Conservation (phyloP, 768 basidiomycete species). For the Scleroderma bovista region DNA sequence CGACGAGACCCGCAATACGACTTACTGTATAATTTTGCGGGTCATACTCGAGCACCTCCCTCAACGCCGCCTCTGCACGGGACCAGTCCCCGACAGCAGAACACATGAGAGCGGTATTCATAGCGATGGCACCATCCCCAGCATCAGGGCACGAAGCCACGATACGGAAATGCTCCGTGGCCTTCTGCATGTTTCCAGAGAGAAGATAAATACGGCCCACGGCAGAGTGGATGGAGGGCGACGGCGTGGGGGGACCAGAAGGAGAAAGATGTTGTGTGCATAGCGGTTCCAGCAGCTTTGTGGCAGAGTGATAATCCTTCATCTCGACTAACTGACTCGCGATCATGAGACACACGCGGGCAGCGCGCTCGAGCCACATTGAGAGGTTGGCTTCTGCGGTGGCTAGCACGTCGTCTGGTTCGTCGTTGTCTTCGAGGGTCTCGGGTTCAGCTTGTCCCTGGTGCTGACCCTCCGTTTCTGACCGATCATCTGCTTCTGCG, state of each 20-base stretch:
- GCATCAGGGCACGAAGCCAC: slow-evolving; percentile 38
- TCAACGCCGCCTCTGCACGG: slow-evolving; percentile 41
- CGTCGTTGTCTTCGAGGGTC: background rate
- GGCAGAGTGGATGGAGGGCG: slow-evolving; percentile 59
- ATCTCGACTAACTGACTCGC: slow-evolving; percentile 82
- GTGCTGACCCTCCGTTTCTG: slow-evolving; percentile 1
- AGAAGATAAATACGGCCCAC: slow-evolving; percentile 74
- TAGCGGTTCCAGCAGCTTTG: slow-evolving; percentile 62
- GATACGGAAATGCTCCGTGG: slow-evolving; percentile 48
- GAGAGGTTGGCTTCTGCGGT: slow-evolving; percentile 33
- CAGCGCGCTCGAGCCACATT: slow-evolving; percentile 84
- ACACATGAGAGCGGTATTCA: slow-evolving; percentile 65
- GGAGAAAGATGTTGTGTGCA: slow-evolving; percentile 41
- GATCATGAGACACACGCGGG: slow-evolving; percentile 69
- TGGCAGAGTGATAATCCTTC: slow-evolving; percentile 75
- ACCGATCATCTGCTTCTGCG: slow-evolving; percentile 1
- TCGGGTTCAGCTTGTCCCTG: background rate
- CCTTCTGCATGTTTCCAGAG: slow-evolving; percentile 56
- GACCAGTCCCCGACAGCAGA: slow-evolving; percentile 70
- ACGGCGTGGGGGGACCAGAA: slow-evolving; percentile 19
- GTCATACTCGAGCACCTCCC: slow-evolving; percentile 42
- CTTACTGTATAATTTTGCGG: slow-evolving; percentile 56
- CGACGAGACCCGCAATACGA: slow-evolving; percentile 1
- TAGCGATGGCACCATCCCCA: slow-evolving; percentile 41
- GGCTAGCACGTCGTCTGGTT: slow-evolving; percentile 13